Conservation (phyloP, 2,329 filamentous ascomycete species). For the Sarocladiaceae sp. region DNA sequence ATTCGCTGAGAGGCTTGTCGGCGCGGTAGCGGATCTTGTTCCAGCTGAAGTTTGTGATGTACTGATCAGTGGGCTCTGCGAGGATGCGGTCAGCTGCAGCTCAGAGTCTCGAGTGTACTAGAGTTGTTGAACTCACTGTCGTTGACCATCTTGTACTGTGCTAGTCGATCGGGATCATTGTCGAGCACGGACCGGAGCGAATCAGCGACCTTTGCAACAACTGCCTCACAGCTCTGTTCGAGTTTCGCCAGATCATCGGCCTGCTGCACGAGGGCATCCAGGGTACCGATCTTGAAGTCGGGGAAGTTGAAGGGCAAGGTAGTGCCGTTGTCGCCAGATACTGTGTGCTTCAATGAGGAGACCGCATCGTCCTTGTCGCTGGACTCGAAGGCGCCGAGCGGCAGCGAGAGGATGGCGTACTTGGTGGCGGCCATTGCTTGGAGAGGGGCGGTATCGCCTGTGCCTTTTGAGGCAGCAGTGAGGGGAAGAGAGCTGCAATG, state of each 20-base stretch:
- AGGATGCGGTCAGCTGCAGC: slow-evolving; percentile 19
- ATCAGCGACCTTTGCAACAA: slow-evolving; percentile 83
- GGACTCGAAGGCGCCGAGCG: slow-evolving; percentile 77
- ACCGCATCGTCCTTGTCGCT: slow-evolving; percentile 77
- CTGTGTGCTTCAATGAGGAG: slow-evolving; percentile 63
- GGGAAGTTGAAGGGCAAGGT: slow-evolving; percentile 77
- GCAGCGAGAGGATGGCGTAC: slow-evolving; percentile 87
- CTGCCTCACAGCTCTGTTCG: slow-evolving; percentile 68
- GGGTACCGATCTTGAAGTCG: slow-evolving; percentile 94
- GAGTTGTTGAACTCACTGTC: slow-evolving; percentile 76
- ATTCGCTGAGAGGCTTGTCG: slow-evolving; percentile 81
- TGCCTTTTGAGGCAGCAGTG: slow-evolving; percentile 7
- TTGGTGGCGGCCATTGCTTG: slow-evolving; percentile 43
- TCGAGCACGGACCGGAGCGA: slow-evolving; percentile 78
- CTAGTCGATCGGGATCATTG: slow-evolving; percentile 74
- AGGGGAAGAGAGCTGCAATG: slow-evolving; percentile 8
- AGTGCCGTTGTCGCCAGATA: slow-evolving; percentile 68
- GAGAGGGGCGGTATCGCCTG: slow-evolving; percentile 7
- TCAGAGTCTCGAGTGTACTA: too few species aligned
- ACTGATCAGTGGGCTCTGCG: slow-evolving; percentile 90
- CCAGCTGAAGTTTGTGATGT: slow-evolving; percentile 84
- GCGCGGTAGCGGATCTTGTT: slow-evolving; percentile 96
- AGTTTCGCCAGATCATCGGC: slow-evolving; percentile 93
- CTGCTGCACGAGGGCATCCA: slow-evolving; percentile 92
- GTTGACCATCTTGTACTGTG: slow-evolving; percentile 87